Conservation (phyloP, 306 rosid genomes). For the Adenanthera pavonina region DNA sequence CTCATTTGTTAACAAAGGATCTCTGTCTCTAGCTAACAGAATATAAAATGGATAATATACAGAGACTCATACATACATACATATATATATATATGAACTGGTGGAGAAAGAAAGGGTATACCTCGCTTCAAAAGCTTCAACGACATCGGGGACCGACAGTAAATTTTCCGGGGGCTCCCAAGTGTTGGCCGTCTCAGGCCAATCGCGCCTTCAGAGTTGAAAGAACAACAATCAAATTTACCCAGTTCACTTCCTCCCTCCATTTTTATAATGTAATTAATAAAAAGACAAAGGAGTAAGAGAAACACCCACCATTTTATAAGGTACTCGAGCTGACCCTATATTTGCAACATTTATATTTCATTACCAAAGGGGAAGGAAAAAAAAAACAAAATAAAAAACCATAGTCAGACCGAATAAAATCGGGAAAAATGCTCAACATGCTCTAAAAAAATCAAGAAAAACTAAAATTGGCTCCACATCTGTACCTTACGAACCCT, state of each 20-base stretch:
- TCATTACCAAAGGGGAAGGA: background rate
- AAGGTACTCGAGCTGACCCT: slow-evolving; percentile 86
- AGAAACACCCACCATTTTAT: slow-evolving; percentile 78
- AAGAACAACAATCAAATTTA: slow-evolving; percentile 31
- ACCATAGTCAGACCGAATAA: slow-evolving; percentile 36
- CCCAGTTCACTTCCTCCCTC: background rate
- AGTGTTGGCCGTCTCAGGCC: slow-evolving; percentile 91
- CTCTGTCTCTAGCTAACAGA: slow-evolving; percentile 16
- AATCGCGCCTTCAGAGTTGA: slow-evolving; percentile 64
- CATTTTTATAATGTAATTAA: slow-evolving; percentile 16
- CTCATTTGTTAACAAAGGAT: background rate
- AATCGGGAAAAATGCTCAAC: background rate
- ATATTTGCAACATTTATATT: slow-evolving; percentile 32
- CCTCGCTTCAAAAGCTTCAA: slow-evolving; percentile 84
- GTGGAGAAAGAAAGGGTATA: slow-evolving; percentile 35
- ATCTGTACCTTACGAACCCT: slow-evolving; percentile 70
- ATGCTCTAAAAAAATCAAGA: background rate
- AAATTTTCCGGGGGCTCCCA: slow-evolving; percentile 97
- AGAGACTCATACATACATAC: background rate
- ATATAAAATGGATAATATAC: background rate
- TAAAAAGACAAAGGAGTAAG: background rate
- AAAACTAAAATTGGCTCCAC: background rate
- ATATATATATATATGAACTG: background rate
- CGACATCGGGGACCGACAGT: slow-evolving; percentile 66
- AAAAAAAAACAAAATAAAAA: background rate